Conservation (phyloP, 495 filamentous ascomycete species). For the Entonaema liquescens region DNA sequence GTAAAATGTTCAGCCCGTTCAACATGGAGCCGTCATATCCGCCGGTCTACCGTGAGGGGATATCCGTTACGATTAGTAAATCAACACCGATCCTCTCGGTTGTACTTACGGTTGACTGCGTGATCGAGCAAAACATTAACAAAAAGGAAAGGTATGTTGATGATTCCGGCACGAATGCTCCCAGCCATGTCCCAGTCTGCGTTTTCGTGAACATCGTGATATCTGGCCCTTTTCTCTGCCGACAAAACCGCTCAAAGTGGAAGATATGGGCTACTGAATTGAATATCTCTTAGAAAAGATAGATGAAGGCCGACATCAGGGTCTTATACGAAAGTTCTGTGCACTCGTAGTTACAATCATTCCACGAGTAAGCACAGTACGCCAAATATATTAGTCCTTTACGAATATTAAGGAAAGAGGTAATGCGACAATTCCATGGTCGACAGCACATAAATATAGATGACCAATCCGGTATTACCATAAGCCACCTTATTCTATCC, state of each 20-base stretch:
- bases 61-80: neutral
- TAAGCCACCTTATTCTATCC: neutral
- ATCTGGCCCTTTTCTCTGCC: neutral
- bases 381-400: neutral
- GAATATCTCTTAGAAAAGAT: neutral
- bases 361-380: neutral
- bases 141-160: neutral
- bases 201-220: neutral
- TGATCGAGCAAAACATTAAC: neutral
- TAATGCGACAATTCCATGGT: neutral
- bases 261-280: neutral
- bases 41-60: conserved; percentile 36
- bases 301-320: neutral
- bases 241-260: neutral
- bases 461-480: neutral
- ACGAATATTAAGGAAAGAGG: neutral
- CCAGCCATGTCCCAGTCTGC: neutral
- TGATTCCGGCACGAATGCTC: neutral
- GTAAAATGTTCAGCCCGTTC: conserved; percentile 62
- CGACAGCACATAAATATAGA: neutral
- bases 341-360: neutral
- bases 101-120: neutral
- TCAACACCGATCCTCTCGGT: neutral
- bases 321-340: neutral
- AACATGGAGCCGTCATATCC: conserved; percentile 63